These are phyloP conservation scores for Fusarium coicis DNA, from an alignment of 2,329 filamentous ascomycete species.

Conservation along the genomic window DNA sequence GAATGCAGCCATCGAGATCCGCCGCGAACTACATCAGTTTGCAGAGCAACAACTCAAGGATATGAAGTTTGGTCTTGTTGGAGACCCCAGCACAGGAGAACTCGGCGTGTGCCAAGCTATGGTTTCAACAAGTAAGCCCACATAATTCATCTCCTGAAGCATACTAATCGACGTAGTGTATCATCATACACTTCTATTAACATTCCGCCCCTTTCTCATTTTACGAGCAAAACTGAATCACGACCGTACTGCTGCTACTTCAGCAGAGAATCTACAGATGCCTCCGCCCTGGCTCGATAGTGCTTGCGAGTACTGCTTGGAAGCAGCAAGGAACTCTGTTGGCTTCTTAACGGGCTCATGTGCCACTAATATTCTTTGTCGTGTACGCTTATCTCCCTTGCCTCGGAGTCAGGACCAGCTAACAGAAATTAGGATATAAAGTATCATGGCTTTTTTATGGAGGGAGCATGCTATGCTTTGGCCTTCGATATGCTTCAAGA, in stretches of 20 bases:
- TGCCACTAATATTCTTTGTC: constrained; percentile 52
- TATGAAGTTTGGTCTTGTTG: constrained; percentile 50
- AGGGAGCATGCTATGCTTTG: constrained; percentile 54
- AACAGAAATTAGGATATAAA: constrained; percentile 51
- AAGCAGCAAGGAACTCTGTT: constrained; percentile 54
- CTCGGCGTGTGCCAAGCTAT: constrained; percentile 55
- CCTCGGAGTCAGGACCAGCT: not conserved
- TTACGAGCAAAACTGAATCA: constrained; percentile 55
- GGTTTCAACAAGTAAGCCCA: constrained; percentile 51
- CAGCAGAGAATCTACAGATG: constrained; percentile 22
- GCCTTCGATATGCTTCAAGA: constrained; percentile 57
- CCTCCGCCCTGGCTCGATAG: constrained; percentile 54
- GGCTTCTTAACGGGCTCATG: constrained; percentile 54
- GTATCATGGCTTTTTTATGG: constrained; percentile 57
- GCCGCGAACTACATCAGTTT: constrained; percentile 45
- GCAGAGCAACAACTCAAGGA: constrained; percentile 45
- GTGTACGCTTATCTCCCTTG: constrained; percentile 43
- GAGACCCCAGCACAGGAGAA: constrained; percentile 49
- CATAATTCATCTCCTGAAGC: not conserved
- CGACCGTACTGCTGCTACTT: constrained; percentile 36
- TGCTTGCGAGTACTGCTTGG: constrained; percentile 55
- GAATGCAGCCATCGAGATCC: constrained; percentile 48
- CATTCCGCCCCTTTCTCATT: constrained; percentile 57
- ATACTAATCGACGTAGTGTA: constrained; percentile 49
- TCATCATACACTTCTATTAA: constrained; percentile 55